These are phyloP conservation scores for Garcia nutans DNA, from an alignment of 345 rosid species.

Conservation along the genomic window DNA sequence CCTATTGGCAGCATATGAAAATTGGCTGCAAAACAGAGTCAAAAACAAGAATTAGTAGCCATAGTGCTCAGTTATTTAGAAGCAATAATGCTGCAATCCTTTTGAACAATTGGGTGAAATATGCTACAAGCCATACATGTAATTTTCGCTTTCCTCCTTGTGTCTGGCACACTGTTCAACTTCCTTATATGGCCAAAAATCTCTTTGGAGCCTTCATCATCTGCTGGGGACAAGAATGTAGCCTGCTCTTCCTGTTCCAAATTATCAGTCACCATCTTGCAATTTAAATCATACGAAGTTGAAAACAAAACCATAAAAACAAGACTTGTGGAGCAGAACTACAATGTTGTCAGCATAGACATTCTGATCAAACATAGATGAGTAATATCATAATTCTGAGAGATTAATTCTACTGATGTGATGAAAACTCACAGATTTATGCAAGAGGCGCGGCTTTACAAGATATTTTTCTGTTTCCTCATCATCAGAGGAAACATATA, in stretches of 20 bases:
- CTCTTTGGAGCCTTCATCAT: slow-evolving; percentile 56
- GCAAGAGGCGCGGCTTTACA: slow-evolving; percentile 42
- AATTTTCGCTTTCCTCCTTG: slow-evolving; percentile 53
- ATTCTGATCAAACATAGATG: background rate
- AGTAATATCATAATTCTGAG: background rate
- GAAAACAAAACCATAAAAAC: background rate
- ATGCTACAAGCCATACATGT: slow-evolving; percentile 49
- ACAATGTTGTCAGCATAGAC: background rate
- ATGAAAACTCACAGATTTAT: slow-evolving; percentile 62
- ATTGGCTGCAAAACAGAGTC: slow-evolving; percentile 43
- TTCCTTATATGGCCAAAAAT: slow-evolving; percentile 71
- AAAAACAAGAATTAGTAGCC: background rate
- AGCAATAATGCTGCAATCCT: slow-evolving; percentile 8
- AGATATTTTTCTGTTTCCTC: slow-evolving; percentile 67
- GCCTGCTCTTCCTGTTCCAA: slow-evolving; percentile 55
- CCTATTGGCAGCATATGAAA: slow-evolving; percentile 45
- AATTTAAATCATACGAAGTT: background rate
- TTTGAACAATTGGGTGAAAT: slow-evolving; percentile 5
- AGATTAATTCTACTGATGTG: background rate
- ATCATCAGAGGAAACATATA: slow-evolving; percentile 80
- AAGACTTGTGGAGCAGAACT: background rate
- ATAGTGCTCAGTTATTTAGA: slow-evolving; percentile 1
- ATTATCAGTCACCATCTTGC: slow-evolving; percentile 11
- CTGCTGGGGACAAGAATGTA: slow-evolving; percentile 48
- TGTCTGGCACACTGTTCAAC: slow-evolving; percentile 57